phyloP scores from a whole-genome alignment of 2,329 filamentous ascomycete genomes.

The Phyllosticta citrichinensis region DNA sequence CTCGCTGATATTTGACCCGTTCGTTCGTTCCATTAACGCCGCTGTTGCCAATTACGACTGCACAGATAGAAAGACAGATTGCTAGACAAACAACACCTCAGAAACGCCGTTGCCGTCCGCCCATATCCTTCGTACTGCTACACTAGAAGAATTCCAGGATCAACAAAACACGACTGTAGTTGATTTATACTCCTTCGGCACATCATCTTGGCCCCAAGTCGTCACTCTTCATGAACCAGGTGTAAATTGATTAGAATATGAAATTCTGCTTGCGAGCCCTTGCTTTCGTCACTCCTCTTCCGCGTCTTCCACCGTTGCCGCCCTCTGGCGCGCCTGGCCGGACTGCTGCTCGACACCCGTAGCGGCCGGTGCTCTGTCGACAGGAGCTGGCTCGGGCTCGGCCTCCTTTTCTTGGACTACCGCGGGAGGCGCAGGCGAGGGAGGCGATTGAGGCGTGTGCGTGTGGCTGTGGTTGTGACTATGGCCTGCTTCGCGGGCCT shows the following conservation, averaged over 20 bases:
- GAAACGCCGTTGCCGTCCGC: too few species aligned
- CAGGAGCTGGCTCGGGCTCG: neutral
- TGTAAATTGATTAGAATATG: neutral
- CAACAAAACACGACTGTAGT: too few species aligned
- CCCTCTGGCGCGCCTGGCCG: conserved; percentile 18
- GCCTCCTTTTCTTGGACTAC: conserved; percentile 7
- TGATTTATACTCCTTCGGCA: too few species aligned
- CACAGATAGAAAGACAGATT: too few species aligned
- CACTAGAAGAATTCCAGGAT: too few species aligned
- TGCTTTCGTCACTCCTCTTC: conserved; percentile 21
- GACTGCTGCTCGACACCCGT: conserved; percentile 4
- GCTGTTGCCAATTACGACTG: too few species aligned
- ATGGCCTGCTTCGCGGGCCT: conserved; percentile 15
- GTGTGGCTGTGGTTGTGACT: conserved; percentile 18
- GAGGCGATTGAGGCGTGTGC: conserved; percentile 19
- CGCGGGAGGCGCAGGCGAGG: conserved; percentile 17
- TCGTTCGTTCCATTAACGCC: too few species aligned
- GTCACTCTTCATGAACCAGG: neutral
- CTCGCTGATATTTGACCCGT: too few species aligned
- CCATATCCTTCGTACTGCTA: too few species aligned
- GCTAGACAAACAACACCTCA: too few species aligned
- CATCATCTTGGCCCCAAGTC: neutral
- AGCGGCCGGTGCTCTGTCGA: conserved; percentile 1
- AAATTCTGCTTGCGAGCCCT: neutral
- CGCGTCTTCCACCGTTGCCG: conserved; percentile 28